Evolutionary conservation across 805 yeast species (phyloP), one percentile per base, ranked within the genome.

Genomic region (Starmerella vitae): DNA sequence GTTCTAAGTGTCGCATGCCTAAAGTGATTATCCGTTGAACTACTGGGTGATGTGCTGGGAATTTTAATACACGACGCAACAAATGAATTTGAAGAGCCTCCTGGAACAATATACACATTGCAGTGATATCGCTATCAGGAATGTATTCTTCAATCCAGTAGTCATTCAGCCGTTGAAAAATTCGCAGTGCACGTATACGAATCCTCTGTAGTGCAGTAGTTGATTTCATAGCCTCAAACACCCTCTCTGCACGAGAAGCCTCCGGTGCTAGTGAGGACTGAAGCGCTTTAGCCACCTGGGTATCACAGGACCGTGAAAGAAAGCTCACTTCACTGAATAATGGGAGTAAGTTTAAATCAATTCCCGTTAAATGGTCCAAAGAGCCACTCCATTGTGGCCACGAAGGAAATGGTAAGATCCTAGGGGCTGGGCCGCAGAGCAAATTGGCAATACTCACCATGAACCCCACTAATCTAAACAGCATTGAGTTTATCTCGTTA

Each of bases 271-370:
- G 26, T 15, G 13, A 9, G 14, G 10, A 15, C 8, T 17, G 17
- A 6, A 17, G 9, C 6, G 13, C 22, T 17, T 20, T 19, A 17
- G 17, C 9, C 13, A 31, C 20, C 15, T 31, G 34, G 7, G 15
- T 7, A 7, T 31, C 25, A 5, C 26, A 12, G 15, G 18, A 12
- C 15, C 26, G 24, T 5, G 20, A 7, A 24, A 31, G 26, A 31
- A 31, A 20, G 13, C 66, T 57, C 8, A 76, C 65, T 31, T 71
- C 67, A 17, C 77, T 66, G 44, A 72, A 71, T 24, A 68, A 64
- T 0, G 80, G 77, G 17, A 80, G 59, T 41, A 78, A 65, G 43
- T 64, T 65, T 10, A 75, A 62, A 46, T 80, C 85, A 53, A 81
- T 72, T 1, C 91, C 93, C 1, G 54, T 50, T 14, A 50, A 32